Percentiles rank a stretch among this genome's conserved stretches.
Conservation (phyloP, 78 protist genomes). For the Diacronema lutheri region DNA sequence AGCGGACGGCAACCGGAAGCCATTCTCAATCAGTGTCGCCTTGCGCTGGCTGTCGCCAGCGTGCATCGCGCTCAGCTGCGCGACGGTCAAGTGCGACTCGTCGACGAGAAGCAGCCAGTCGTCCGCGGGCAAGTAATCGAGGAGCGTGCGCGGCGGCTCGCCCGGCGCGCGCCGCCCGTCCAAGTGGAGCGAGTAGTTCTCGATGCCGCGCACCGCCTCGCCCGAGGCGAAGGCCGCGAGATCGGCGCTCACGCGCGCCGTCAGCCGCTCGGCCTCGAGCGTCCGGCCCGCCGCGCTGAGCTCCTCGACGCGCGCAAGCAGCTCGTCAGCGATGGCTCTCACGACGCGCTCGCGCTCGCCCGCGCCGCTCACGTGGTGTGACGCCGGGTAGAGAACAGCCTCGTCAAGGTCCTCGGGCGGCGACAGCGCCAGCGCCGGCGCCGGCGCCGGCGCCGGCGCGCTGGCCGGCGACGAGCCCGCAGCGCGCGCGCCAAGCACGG, state of each 20-base stretch:
- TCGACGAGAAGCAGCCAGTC: slow-evolving; percentile 27
- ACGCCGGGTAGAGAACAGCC: slow-evolving; percentile 21
- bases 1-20: slow-evolving; percentile 47
- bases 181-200: slow-evolving; percentile 31
- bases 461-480: too few relatives aligned
- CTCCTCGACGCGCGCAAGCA: background rate
- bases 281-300: background rate
- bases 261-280: slow-evolving; percentile 11
- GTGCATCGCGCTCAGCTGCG: slow-evolving; percentile 33
- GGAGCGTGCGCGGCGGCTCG: slow-evolving; percentile 21
- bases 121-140: slow-evolving; percentile 27
- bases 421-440: too few relatives aligned
- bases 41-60: slow-evolving; percentile 18
- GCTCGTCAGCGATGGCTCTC: background rate
- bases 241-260: background rate
- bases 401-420: background rate
- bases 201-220: slow-evolving; percentile 8
- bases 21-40: slow-evolving; percentile 17
- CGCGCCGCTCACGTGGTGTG: background rate
- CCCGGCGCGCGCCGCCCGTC: slow-evolving; percentile 5
- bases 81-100: background rate
- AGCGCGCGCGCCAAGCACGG: too few relatives aligned
- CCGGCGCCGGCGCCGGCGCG: too few relatives aligned
- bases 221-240: background rate
- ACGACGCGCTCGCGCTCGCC: background rate